A percentile compares a stretch with the other conserved stretches of the same genome.
These are phyloP conservation scores for Sistotremastrum suecicum DNA, from an alignment of 768 basidiomycete species.

Conservation along the genomic window DNA sequence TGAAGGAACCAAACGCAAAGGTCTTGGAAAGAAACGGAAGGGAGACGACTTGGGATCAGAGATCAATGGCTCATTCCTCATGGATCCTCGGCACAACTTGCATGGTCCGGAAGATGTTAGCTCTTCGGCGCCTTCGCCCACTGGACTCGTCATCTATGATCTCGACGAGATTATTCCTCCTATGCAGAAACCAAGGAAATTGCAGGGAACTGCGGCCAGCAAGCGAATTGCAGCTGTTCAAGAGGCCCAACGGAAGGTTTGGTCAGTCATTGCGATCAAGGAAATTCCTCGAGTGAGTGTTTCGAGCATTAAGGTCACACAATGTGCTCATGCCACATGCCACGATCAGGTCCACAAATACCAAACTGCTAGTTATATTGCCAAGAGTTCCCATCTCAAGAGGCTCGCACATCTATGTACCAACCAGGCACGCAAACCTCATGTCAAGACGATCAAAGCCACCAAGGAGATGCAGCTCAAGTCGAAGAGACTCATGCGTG, in stretches of 20 bases:
- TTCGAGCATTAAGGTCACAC: neutral
- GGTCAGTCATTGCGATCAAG: slow-evolving; percentile 75
- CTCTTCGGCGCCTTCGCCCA: slow-evolving; percentile 43
- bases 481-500: slow-evolving; percentile 79
- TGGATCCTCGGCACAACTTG: slow-evolving; percentile 31
- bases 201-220: slow-evolving; percentile 55
- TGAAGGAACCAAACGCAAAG: slow-evolving; percentile 31
- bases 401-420: slow-evolving; percentile 64
- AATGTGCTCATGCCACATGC: neutral
- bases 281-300: slow-evolving; percentile 64
- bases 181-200: slow-evolving; percentile 61
- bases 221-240: slow-evolving; percentile 68
- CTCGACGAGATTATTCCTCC: slow-evolving; percentile 57
- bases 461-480: slow-evolving; percentile 76
- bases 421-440: slow-evolving; percentile 65
- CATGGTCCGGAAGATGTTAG: slow-evolving; percentile 54
- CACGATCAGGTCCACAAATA: slow-evolving; percentile 62
- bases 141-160: slow-evolving; percentile 53
- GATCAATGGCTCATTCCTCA: slow-evolving; percentile 32
- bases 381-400: slow-evolving; percentile 54
- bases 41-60: slow-evolving; percentile 36
- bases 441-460: slow-evolving; percentile 58
- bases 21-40: slow-evolving; percentile 57
- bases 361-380: slow-evolving; percentile 48
- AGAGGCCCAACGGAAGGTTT: slow-evolving; percentile 77